Base-by-base conservation (phyloP, 129 eudicot genomes). In the Apium graveolens region DNA sequence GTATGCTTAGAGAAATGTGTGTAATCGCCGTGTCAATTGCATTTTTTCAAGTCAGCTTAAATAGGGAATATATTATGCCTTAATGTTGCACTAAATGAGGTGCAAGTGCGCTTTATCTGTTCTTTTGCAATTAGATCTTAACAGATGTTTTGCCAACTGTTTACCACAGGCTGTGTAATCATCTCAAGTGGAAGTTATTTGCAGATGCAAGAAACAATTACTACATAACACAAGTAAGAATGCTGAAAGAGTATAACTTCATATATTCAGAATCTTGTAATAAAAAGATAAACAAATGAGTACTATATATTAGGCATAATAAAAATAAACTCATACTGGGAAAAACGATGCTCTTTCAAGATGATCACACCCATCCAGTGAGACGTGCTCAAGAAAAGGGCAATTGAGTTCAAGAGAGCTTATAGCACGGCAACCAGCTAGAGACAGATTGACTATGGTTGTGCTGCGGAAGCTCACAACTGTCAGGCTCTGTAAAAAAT, bases 311-410 rank as follows among this genome's bases (percentile, higher is more conserved):
- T 29, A 31, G 16, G 78, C 45, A 48, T 46, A 0, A 34, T 37
- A 16, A 37, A 83, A 11, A 26, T 18, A 7, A 31, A 17, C 24
- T 34, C 34, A 78, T 83, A 95, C 98, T 7, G 97, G 97, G 80
- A 81, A 80, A 84, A 95, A 95, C 20, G 92, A 88, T 53, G 96
- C 97, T 84, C 88, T 82, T 89, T 91, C 97, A 51, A 95, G 97
- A 86, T 91, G 98, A 88, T 92, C 98, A 80, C 98, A 95, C 53
- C 97, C 97, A 84, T 90, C 94, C 78, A 95, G 85, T 44, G 91
- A 90, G 75, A 95, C 92, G 82, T 95, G 86, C 84, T 90, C 96
- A 46, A 95, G 98, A 71, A 78, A 88, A 74, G 97, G 96, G 86
- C 98, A 95, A 60, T 49, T 84, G 71, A 95, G 90, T 46, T 87